phyloP scores from a whole-genome alignment of 495 filamentous ascomycete species.

The Viridothelium virens region DNA sequence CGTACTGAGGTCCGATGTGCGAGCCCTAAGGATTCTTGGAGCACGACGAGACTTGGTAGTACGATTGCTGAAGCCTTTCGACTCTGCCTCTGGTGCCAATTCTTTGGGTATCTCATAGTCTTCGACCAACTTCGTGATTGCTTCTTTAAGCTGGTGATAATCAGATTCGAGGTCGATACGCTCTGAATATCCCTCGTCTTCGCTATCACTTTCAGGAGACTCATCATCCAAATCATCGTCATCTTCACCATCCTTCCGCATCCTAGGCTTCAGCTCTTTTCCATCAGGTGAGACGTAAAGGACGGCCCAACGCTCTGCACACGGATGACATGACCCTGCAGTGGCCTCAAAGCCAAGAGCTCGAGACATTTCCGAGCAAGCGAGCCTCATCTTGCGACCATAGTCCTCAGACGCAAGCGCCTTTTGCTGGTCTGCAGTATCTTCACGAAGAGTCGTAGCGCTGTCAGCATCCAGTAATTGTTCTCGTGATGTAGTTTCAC shows the following conservation, averaged over 20 bases:
- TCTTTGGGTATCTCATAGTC: conserved; percentile 68
- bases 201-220: conserved; percentile 54
- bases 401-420: conserved; percentile 30
- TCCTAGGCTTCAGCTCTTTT: conserved; percentile 56
- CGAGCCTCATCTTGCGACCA: conserved; percentile 41
- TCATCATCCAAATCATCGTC: conserved; percentile 56
- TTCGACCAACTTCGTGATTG: conserved; percentile 71
- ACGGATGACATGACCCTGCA: conserved; percentile 59
- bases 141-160: conserved; percentile 74
- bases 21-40: not conserved
- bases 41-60: conserved; percentile 42
- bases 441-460: conserved; percentile 13
- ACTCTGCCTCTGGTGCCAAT: conserved; percentile 45
- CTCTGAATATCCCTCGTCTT: conserved; percentile 57
- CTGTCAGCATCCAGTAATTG: conserved; percentile 47
- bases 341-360: conserved; percentile 51
- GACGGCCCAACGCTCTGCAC: conserved; percentile 65
- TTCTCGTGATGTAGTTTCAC: conserved; percentile 58
- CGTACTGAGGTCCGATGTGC: not conserved
- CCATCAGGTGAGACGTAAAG: conserved; percentile 70
- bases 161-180: conserved; percentile 67
- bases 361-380: conserved; percentile 58
- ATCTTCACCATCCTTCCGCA: conserved; percentile 63
- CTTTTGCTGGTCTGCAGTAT: conserved; percentile 18
- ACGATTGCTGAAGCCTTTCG: conserved; percentile 57